These are phyloP conservation scores for Abrus precatorius DNA, from an alignment of 306 rosid genomes.

Conservation along the genomic window DNA sequence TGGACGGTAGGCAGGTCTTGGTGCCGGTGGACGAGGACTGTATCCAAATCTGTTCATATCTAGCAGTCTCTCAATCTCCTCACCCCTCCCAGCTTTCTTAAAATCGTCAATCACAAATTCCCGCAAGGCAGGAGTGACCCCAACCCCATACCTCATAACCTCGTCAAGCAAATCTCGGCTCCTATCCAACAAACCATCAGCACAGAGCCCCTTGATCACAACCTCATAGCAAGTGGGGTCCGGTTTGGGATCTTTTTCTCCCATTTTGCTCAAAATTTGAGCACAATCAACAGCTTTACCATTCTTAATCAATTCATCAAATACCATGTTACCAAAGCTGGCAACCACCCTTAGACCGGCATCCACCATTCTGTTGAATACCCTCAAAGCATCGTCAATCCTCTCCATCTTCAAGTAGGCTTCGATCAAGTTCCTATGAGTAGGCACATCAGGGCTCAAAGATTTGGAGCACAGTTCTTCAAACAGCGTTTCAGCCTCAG, in stretches of 20 bases:
- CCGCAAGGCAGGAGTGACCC: constrained; percentile 70
- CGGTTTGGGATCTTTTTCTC: constrained; percentile 92
- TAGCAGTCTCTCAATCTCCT: constrained; percentile 77
- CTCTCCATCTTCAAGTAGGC: constrained; percentile 70
- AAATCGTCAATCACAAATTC: constrained; percentile 64
- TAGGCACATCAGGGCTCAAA: constrained; percentile 85
- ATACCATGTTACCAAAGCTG: constrained; percentile 76
- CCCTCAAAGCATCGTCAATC: constrained; percentile 79
- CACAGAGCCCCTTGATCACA: constrained; percentile 86
- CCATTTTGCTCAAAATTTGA: constrained; percentile 86
- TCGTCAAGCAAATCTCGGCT: constrained; percentile 70
- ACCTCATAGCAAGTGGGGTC: constrained; percentile 87
- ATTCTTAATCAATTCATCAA: constrained; percentile 75
- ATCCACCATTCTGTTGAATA: constrained; percentile 85
- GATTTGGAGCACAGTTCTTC: constrained; percentile 81
- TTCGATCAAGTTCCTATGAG: constrained; percentile 81
- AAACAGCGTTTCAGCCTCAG: constrained; percentile 74
- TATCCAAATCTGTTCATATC: constrained; percentile 59
- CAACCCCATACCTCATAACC: constrained; percentile 82
- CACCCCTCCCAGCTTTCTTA: constrained; percentile 69
- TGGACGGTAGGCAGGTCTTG: constrained; percentile 55
- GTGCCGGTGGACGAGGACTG: constrained; percentile 49
- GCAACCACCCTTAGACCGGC: constrained; percentile 89
- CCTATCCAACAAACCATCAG: constrained; percentile 64
- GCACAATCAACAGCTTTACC: constrained; percentile 78